These are phyloP conservation scores for Jamesozyma spencerorum DNA, from an alignment of 805 yeast genomes.

Conservation along the genomic window DNA sequence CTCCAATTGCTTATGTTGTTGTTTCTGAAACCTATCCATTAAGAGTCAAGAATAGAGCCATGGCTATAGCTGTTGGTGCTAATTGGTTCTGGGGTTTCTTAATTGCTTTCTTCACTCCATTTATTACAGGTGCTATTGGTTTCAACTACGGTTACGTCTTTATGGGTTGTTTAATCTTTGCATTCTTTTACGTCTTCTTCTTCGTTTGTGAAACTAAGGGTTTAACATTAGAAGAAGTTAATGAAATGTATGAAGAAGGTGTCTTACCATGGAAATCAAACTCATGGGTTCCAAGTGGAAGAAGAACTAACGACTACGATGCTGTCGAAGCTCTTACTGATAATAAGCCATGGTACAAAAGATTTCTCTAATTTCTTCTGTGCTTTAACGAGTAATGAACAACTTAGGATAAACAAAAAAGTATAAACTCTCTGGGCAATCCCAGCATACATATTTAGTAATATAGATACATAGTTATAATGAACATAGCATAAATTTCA, in stretches of 20 bases:
- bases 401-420: too few species aligned
- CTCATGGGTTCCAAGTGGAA: constrained; percentile 41
- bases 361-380: background rate
- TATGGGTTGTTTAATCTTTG: constrained; percentile 43
- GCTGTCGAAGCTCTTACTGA: constrained; percentile 15
- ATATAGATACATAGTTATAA: too few species aligned
- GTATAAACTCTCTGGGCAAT: too few species aligned
- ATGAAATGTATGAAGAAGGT: constrained; percentile 41
- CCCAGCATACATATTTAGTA: too few species aligned
- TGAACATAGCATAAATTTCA: too few species aligned
- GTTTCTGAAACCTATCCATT: constrained; percentile 64
- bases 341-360: constrained; percentile 21
- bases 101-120: constrained; percentile 64
- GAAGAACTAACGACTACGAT: constrained; percentile 23
- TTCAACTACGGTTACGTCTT: constrained; percentile 58
- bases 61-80: constrained; percentile 51
- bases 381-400: too few species aligned
- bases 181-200: constrained; percentile 56
- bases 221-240: constrained; percentile 69
- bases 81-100: constrained; percentile 64
- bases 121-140: constrained; percentile 52
- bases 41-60: constrained; percentile 52
- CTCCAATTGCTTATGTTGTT: constrained; percentile 57
- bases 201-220: constrained; percentile 69
- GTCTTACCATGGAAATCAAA: constrained; percentile 37